Conservation (phyloP, 352 stramenopile genomes). For the Phytophthora nicotianae region DNA sequence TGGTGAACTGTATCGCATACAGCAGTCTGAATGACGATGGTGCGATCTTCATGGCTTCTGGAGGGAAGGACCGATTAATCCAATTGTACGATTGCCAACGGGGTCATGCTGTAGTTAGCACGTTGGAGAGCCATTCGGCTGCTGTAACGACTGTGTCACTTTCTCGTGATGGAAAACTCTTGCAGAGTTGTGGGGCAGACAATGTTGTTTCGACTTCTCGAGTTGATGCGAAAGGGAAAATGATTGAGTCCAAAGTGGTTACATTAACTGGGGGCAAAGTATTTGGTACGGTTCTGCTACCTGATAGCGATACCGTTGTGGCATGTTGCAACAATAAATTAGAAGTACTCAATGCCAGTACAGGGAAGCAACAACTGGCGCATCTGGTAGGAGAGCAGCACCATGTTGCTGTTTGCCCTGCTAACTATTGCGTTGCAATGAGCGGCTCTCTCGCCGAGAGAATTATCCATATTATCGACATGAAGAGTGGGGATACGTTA, state of each 20-base stretch:
- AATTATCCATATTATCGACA: slow-evolving; percentile 86
- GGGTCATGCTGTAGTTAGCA: slow-evolving; percentile 41
- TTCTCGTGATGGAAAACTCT: slow-evolving; percentile 63
- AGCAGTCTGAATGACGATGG: slow-evolving; percentile 25
- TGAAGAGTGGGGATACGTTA: slow-evolving; percentile 76
- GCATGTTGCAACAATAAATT: slow-evolving; percentile 83
- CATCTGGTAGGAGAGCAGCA: slow-evolving; percentile 80
- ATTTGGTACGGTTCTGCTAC: slow-evolving; percentile 75
- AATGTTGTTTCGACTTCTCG: slow-evolving; percentile 73
- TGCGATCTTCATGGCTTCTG: slow-evolving; percentile 65
- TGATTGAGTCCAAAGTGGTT: slow-evolving; percentile 54
- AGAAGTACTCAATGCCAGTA: slow-evolving; percentile 68
- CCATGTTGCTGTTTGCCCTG: slow-evolving; percentile 68
- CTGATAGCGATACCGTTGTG: slow-evolving; percentile 70
- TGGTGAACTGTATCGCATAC: slow-evolving; percentile 76
- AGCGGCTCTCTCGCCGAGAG: slow-evolving; percentile 85
- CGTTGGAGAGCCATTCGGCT: slow-evolving; percentile 81
- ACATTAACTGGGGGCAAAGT: slow-evolving; percentile 70
- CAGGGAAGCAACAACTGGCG: slow-evolving; percentile 61
- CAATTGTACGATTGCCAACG: slow-evolving; percentile 78
- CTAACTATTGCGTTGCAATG: slow-evolving; percentile 75
- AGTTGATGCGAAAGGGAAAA: slow-evolving; percentile 43
- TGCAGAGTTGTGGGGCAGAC: slow-evolving; percentile 75
- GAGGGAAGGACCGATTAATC: slow-evolving; percentile 78
- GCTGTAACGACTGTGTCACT: slow-evolving; percentile 74